Base-by-base conservation (phyloP, 2,329 filamentous ascomycete genomes). In the Lachnum nothofagi region DNA sequence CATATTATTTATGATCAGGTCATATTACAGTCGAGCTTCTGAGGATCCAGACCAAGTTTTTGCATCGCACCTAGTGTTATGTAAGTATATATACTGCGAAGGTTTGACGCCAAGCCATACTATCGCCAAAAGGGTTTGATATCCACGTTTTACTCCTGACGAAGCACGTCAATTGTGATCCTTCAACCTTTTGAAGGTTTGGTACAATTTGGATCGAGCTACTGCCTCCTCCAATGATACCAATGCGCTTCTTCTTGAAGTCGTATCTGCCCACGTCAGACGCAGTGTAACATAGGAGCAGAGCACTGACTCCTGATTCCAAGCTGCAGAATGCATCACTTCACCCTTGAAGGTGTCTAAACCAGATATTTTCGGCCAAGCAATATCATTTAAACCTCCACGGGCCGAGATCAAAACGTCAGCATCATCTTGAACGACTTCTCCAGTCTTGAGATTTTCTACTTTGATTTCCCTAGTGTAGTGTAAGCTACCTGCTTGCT, bases 351-450 rank as follows among this genome's bases (percentile, higher is more conserved):
- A 62, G 7, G 41, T 48, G 2, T 76, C 67, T 17, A 82, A 71
- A 0, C 81, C 82, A 1, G 76, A 75, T 52, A 82, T 82, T 23
- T 80, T 68, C 0, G 83, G 83, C 2, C 84, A 67, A 49, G 75
- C 78, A 77, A 80, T 84, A 14, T 74, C 75, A 58, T 85, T 86
- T 66, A 87, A 84, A 31, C 77, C 73, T 0, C 83, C 84, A 43
- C 82, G 76, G 0, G 82, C 81, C 0, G 78, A 79, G 24, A 87
- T 67, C 1, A 87, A 63, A 45, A 84, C 76, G 53, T 87, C 82
- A 2, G 76, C 72, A 31, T 74, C 70, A 25, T 79, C 73, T 57
- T 69, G 54, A 4, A 68, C 67, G 0, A 65, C 61, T 46, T 72
- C 58, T 4, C 65, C 67, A 1, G 67, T 69, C 31, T 56, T 48